These are phyloP conservation scores for Mycena rebaudengoi DNA, from an alignment of 768 basidiomycete species.

Conservation along the genomic window DNA sequence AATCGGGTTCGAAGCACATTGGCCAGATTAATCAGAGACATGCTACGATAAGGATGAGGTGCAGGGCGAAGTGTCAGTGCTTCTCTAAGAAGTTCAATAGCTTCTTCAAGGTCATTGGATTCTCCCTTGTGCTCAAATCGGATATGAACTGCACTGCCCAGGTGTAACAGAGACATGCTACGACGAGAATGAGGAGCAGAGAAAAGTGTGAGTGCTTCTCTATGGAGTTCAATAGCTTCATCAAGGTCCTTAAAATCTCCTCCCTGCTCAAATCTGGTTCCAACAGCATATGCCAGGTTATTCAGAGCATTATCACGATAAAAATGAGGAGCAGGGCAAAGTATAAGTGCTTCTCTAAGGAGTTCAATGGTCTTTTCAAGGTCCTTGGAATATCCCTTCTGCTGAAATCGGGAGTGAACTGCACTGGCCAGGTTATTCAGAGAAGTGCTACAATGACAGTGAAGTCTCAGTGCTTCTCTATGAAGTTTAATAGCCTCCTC, in stretches of 20 bases:
- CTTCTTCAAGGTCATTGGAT: conserved; percentile 16
- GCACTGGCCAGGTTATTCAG: not conserved
- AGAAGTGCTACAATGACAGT: not conserved
- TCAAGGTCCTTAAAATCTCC: not conserved
- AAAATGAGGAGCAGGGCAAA: not conserved
- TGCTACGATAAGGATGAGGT: not conserved
- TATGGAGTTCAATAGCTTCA: not conserved
- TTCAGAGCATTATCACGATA: not conserved
- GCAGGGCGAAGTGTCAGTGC: conserved; percentile 10
- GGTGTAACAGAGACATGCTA: not conserved
- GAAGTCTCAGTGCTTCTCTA: not conserved
- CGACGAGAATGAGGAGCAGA: not conserved
- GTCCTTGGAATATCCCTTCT: not conserved
- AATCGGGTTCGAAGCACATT: conserved; percentile 25
- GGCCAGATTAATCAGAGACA: conserved; percentile 15
- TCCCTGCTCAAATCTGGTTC: not conserved
- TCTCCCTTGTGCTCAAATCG: conserved; percentile 4
- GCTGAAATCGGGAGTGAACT: not conserved
- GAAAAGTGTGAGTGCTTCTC: not conserved
- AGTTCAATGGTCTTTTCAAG: not conserved
- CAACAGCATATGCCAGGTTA: not conserved
- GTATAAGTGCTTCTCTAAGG: not conserved
- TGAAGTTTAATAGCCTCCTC: not conserved
- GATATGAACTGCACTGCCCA: not conserved
- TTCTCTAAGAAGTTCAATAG: conserved; percentile 17